Conservation (phyloP, 352 stramenopile species). For the Discostella stelligera region DNA sequence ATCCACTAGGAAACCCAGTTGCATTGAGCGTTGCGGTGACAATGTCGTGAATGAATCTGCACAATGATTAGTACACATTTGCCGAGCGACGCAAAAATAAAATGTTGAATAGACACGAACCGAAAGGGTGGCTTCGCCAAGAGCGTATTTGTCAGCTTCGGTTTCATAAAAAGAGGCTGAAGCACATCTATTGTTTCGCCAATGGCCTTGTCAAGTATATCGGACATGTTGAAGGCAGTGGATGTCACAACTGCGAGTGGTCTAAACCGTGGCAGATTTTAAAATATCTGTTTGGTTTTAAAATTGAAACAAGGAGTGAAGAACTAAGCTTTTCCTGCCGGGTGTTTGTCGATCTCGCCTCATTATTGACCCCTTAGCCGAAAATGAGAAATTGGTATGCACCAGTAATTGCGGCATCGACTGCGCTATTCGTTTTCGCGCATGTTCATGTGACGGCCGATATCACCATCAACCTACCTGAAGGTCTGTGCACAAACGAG, state of each 20-base stretch:
- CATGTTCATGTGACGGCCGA: too few relatives aligned
- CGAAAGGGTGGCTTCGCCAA: slow-evolving; percentile 48
- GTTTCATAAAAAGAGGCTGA: slow-evolving; percentile 44
- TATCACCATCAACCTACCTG: too few relatives aligned
- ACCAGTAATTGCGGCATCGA: too few relatives aligned
- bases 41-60: slow-evolving; percentile 54
- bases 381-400: too few relatives aligned
- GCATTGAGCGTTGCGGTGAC: slow-evolving; percentile 34
- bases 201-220: slow-evolving; percentile 29
- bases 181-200: slow-evolving; percentile 30
- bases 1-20: slow-evolving; percentile 47
- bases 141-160: slow-evolving; percentile 41
- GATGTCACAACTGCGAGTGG: neutral
- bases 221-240: slow-evolving; percentile 3
- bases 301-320: too few relatives aligned
- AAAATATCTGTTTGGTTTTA: too few relatives aligned
- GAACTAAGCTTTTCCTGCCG: too few relatives aligned
- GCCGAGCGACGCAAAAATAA: neutral
- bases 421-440: too few relatives aligned
- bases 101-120: slow-evolving; percentile 11
- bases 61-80: neutral
- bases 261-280: too few relatives aligned
- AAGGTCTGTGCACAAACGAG: too few relatives aligned
- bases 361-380: too few relatives aligned
- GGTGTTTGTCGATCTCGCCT: too few relatives aligned